phyloP scores from a whole-genome alignment of 2,329 filamentous ascomycete species.

The Zarea fungicola region DNA sequence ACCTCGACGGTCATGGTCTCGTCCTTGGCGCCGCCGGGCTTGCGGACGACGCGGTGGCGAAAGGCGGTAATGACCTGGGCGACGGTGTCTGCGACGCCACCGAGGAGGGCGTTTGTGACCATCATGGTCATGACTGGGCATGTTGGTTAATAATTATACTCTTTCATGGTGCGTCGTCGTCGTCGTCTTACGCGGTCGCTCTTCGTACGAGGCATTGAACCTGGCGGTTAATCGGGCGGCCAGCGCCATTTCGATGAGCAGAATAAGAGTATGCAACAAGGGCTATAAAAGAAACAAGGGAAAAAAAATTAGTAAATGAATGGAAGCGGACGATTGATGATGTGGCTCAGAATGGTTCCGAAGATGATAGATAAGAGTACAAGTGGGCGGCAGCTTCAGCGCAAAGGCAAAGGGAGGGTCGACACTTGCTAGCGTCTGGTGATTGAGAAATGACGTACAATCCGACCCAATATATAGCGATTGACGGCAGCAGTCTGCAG shows the following conservation, averaged over 20 bases:
- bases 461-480: constrained; percentile 67
- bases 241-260: constrained; percentile 84
- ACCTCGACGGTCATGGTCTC: constrained; percentile 82
- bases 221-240: constrained; percentile 75
- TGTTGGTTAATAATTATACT: constrained; percentile 9
- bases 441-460: constrained; percentile 50
- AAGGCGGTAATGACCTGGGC: constrained; percentile 89
- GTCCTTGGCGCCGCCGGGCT: constrained; percentile 56
- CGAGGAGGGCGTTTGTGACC: constrained; percentile 95
- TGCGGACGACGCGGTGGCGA: constrained; percentile 60
- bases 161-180: neutral
- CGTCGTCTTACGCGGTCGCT: constrained; percentile 64
- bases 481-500: constrained; percentile 25
- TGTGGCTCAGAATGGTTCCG: neutral
- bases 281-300: constrained; percentile 62
- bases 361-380: neutral
- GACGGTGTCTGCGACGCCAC: constrained; percentile 92
- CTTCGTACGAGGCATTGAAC: constrained; percentile 92
- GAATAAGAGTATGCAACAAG: constrained; percentile 76
- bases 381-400: constrained; percentile 5
- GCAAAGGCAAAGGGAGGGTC: constrained; percentile 6
- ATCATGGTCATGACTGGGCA: constrained; percentile 85
- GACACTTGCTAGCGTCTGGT: neutral
- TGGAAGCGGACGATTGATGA: constrained; percentile 15
- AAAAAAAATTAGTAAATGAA: constrained; percentile 18